These are phyloP conservation scores for Solidago caesia DNA, from an alignment of 129 eudicot species.

Conservation along the genomic window DNA sequence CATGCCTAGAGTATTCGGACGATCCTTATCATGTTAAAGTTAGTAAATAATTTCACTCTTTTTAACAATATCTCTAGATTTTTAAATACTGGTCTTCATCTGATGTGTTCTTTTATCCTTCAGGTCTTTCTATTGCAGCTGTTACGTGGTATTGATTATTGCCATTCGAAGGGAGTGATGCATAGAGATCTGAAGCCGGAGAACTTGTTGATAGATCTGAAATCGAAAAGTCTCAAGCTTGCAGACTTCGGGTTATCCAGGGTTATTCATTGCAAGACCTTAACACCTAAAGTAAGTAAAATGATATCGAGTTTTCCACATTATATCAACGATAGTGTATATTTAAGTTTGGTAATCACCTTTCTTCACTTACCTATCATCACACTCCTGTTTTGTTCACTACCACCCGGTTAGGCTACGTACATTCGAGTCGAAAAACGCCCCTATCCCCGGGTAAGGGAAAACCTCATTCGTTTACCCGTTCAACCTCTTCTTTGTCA, in stretches of 20 bases:
- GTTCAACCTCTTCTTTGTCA: not conserved
- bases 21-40: slow-evolving; percentile 75
- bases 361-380: not conserved
- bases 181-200: slow-evolving; percentile 96
- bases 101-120: slow-evolving; percentile 15
- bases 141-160: slow-evolving; percentile 85
- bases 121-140: slow-evolving; percentile 88
- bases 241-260: slow-evolving; percentile 97
- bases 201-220: slow-evolving; percentile 80
- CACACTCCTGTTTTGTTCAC: not conserved
- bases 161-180: slow-evolving; percentile 89
- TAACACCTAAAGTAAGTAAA: slow-evolving; percentile 69
- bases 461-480: too few species aligned
- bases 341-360: not conserved
- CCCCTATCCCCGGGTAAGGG: too few species aligned
- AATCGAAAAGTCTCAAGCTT: slow-evolving; percentile 75
- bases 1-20: slow-evolving; percentile 73
- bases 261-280: slow-evolving; percentile 85
- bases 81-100: not conserved
- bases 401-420: not conserved
- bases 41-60: slow-evolving; percentile 25
- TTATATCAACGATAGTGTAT: not conserved
- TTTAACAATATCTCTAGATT: not conserved
- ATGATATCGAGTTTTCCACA: not conserved
- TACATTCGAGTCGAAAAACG: not conserved